These are phyloP conservation scores for Mycena sp. DNA, from an alignment of 1,284 basidiomycete genomes.

Conservation along the genomic window DNA sequence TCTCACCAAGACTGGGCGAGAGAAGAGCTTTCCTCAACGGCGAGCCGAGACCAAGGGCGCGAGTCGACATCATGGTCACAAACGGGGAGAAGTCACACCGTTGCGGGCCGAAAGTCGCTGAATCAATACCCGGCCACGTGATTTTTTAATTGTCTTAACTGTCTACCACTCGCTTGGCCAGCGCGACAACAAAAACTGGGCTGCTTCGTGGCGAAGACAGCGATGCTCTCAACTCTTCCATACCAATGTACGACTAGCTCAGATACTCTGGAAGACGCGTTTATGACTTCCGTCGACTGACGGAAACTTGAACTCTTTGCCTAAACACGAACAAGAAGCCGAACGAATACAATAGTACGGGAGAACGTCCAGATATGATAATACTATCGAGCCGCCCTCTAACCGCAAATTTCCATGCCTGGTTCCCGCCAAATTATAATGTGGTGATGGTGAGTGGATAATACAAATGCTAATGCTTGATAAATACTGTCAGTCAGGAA, in stretches of 20 bases:
- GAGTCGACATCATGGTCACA: constrained; percentile 56
- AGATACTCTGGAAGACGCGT: not conserved
- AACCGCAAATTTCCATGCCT: constrained; percentile 8
- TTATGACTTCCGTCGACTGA: constrained; percentile 13
- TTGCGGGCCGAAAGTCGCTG: not conserved
- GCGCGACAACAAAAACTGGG: not conserved
- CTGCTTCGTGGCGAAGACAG: not conserved
- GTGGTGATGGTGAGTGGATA: constrained; percentile 5
- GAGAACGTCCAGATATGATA: not conserved
- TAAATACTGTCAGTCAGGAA: not conserved
- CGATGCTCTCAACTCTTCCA: not conserved
- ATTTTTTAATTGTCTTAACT: not conserved
- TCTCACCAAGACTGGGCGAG: constrained; percentile 57
- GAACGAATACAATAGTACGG: constrained; percentile 22
- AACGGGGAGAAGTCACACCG: not conserved
- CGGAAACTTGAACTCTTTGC: not conserved
- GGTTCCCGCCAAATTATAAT: constrained; percentile 19
- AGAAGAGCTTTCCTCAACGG: constrained; percentile 60
- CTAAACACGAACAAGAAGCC: constrained; percentile 11
- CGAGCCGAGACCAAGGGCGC: constrained; percentile 59
- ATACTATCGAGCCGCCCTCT: constrained; percentile 2
- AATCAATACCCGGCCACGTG: not conserved
- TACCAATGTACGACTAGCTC: not conserved
- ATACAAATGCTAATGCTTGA: constrained; percentile 17
- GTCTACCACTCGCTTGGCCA: no score